Conservation (phyloP, 108 stramenopile species). For the Aurantiochytrium sp. region DNA sequence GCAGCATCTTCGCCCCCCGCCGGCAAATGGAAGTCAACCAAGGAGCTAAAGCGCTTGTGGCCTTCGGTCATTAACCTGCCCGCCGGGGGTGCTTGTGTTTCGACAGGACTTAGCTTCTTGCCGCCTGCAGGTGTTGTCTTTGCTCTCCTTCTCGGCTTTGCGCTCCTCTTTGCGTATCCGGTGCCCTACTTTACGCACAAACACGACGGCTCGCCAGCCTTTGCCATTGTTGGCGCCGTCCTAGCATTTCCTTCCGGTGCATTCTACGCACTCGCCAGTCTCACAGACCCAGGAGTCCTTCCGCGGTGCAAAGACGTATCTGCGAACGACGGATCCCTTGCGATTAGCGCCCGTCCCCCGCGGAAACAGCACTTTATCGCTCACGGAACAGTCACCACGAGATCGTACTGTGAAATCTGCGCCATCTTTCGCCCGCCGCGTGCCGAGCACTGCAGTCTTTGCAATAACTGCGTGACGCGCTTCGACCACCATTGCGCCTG, state of each 20-base stretch:
- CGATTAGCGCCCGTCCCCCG: not conserved
- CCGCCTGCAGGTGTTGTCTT: not conserved
- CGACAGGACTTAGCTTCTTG: not conserved
- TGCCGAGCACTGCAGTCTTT: slow-evolving; percentile 46
- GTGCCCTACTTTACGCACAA: not conserved
- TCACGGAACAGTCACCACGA: not conserved
- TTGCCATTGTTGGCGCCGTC: not conserved
- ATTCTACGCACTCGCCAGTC: not conserved
- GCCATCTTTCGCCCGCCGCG: slow-evolving; percentile 49
- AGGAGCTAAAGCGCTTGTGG: not conserved
- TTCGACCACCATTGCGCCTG: slow-evolving; percentile 64
- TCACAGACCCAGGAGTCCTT: not conserved
- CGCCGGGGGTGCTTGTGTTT: not conserved
- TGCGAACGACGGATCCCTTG: not conserved
- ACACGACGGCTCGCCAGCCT: not conserved
- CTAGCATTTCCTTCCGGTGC: not conserved
- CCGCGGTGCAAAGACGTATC: not conserved
- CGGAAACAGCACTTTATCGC: not conserved
- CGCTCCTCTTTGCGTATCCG: not conserved
- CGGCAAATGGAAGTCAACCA: not conserved
- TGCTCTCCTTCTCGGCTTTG: not conserved
- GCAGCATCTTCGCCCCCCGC: not conserved
- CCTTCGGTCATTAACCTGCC: not conserved
- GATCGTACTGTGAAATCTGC: slow-evolving; percentile 45
- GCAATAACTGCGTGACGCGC: slow-evolving; percentile 48